Evolutionary conservation across 2,329 filamentous ascomycete genomes (phyloP), one percentile per base, ranked within the genome.

Genomic region (Talaromyces islandicus): DNA sequence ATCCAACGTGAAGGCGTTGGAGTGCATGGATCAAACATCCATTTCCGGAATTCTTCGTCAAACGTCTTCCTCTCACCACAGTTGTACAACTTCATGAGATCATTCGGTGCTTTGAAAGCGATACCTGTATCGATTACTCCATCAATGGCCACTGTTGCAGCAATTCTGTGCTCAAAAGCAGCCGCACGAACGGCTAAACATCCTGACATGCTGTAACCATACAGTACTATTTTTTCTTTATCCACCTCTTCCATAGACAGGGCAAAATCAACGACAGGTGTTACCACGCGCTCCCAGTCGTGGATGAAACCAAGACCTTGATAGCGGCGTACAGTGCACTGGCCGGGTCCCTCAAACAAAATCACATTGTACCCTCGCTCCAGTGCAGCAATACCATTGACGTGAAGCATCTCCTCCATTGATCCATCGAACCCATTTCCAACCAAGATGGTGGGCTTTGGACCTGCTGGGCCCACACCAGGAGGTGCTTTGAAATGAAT

Each of bases 281-380:
- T 58, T 3, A 65, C 64, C 3, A 79, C 74, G 0, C 62, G 56
- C 50, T 79, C 77, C 68, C 71, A 78, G 60, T 79, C 75, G 0
- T 72, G 73, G 0, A 75, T 69, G 61, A 78, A 67, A 1, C 50
- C 59, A 5, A 73, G 38, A 35, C 67, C 63, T 35, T 73, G 58
- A 0, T 64, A 61, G 1, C 68, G 67, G 0, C 78, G 68, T 3
- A 71, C 61, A 4, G 77, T 65, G 0, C 78, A 78, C 60, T 81
- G 79, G 0, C 78, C 79, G 0, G 79, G 79, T 0, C 78, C 79
- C 2, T 82, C 78, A 41, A 79, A 79, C 0, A 70, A 77, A 4
- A 81, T 59, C 1, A 76, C 71, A 0, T 78, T 78, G 58, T 80
- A 81, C 0, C 79, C 79, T 0, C 70, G 59, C 0, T 65, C 64